Evolutionary conservation across 2,329 filamentous ascomycete species (phyloP).

Genomic region (Fusarium miscanthi): DNA sequence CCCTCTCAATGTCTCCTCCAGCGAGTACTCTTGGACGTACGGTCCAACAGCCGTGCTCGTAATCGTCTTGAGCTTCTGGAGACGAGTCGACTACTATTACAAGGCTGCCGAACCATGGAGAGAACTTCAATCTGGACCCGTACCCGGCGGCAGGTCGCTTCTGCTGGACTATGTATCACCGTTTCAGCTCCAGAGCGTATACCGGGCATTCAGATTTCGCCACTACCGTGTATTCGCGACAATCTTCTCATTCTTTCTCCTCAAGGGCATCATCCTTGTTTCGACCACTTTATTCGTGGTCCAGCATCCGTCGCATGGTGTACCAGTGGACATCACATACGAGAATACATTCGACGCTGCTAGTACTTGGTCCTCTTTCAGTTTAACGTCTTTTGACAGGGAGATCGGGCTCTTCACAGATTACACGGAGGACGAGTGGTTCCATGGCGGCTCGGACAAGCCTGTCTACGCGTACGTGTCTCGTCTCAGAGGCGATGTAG

Average conservation of each 20-base stretch:
- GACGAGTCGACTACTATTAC: neutral
- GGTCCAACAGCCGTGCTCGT: neutral
- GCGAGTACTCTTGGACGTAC: neutral
- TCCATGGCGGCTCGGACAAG: too few relatives aligned
- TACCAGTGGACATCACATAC: too few relatives aligned
- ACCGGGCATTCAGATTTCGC: fast-evolving
- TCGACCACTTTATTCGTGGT: too few relatives aligned
- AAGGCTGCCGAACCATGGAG: neutral
- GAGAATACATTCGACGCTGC: too few relatives aligned
- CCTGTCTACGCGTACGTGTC: too few relatives aligned
- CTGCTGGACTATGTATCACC: neutral
- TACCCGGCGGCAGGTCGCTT: fast-evolving
- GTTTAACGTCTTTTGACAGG: too few relatives aligned
- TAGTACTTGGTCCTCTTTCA: too few relatives aligned
- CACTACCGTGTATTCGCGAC: neutral
- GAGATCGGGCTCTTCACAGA: too few relatives aligned
- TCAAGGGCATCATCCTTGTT: neutral
- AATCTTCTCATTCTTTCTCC: neutral
- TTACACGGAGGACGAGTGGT: too few relatives aligned
- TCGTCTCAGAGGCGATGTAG: too few relatives aligned
- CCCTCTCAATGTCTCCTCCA: neutral
- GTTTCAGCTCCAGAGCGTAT: neutral
- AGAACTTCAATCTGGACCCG: neutral
- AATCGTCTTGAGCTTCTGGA: neutral
- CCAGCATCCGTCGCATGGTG: too few relatives aligned